These are phyloP conservation scores for Trichothecium sympodiale DNA, from an alignment of 2,329 filamentous ascomycete genomes.

Conservation along the genomic window DNA sequence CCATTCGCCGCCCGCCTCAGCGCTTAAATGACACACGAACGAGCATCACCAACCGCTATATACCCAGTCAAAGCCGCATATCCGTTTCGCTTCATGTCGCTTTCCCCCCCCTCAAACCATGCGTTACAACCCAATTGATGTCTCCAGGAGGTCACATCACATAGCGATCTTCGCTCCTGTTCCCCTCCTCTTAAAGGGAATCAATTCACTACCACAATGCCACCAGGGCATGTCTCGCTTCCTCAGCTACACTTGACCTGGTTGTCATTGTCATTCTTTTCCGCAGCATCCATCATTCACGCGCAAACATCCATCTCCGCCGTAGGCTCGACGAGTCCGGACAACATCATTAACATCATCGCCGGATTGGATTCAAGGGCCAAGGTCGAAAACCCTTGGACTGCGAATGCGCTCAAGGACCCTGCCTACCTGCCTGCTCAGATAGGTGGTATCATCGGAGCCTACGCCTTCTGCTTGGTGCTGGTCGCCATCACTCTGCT, in stretches of 20 bases:
- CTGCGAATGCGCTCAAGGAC: slow-evolving; percentile 48
- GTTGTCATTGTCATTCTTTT: no score
- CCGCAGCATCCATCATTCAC: not conserved
- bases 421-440: slow-evolving; percentile 62
- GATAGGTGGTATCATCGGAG: slow-evolving; percentile 71
- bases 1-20: slow-evolving; percentile 11
- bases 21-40: slow-evolving; percentile 29
- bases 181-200: slow-evolving; percentile 16
- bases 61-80: slow-evolving; percentile 37
- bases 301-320: not conserved
- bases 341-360: slow-evolving; percentile 2
- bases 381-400: no score
- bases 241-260: slow-evolving; percentile 2
- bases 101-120: slow-evolving; percentile 19
- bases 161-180: slow-evolving; percentile 13
- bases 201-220: slow-evolving; percentile 33
- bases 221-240: slow-evolving; percentile 17
- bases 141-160: slow-evolving; percentile 36
- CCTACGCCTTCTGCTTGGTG: slow-evolving; percentile 69
- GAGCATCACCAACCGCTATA: slow-evolving; percentile 46
- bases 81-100: slow-evolving; percentile 29
- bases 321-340: slow-evolving; percentile 1
- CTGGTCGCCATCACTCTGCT: slow-evolving; percentile 59
- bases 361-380: no score
- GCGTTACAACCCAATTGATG: slow-evolving; percentile 15